These are phyloP conservation scores for Bryoglossum gracile DNA, from an alignment of 495 filamentous ascomycete genomes.

Conservation along the genomic window DNA sequence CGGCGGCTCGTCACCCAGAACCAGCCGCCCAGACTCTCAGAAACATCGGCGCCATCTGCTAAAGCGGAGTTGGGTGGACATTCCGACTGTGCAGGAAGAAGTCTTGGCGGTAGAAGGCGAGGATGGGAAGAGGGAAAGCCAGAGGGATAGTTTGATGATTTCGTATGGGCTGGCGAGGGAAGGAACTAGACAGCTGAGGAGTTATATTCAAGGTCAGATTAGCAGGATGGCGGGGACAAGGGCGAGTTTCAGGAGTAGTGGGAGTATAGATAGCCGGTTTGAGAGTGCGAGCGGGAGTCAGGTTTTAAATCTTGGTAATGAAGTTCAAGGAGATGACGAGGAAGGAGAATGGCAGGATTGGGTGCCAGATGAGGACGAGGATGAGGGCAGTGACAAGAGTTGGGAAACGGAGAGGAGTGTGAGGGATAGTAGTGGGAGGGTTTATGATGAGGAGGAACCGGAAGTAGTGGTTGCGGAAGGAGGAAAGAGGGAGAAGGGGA, in stretches of 20 bases:
- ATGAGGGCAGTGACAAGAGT: conserved; percentile 12
- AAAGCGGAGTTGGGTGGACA: too few species aligned
- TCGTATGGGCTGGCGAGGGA: conserved; percentile 15
- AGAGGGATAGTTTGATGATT: conserved; percentile 13
- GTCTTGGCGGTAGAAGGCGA: too few species aligned
- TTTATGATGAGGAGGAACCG: background rate
- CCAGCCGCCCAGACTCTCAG: too few species aligned
- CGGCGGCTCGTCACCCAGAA: conserved; percentile 15
- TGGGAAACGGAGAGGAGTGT: conserved; percentile 14
- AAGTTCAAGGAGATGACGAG: background rate
- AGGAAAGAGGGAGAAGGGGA: too few species aligned
- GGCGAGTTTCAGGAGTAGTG: conserved; percentile 6
- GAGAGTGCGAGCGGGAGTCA: conserved; percentile 7
- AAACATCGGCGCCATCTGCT: too few species aligned
- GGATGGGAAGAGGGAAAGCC: background rate
- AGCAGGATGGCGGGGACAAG: conserved; percentile 1
- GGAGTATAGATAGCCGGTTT: conserved; percentile 15
- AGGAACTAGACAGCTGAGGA: conserved; percentile 18
- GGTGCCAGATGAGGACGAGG: conserved; percentile 4
- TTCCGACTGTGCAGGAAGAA: conserved; percentile 12
- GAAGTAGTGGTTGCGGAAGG: background rate
- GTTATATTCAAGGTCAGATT: conserved; percentile 12
- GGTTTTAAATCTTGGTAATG: background rate
- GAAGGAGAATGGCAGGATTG: too few species aligned
- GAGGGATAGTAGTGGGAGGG: conserved; percentile 4